Base-by-base conservation (phyloP, 148 eudicot genomes). In the Diospyros kaki region DNA sequence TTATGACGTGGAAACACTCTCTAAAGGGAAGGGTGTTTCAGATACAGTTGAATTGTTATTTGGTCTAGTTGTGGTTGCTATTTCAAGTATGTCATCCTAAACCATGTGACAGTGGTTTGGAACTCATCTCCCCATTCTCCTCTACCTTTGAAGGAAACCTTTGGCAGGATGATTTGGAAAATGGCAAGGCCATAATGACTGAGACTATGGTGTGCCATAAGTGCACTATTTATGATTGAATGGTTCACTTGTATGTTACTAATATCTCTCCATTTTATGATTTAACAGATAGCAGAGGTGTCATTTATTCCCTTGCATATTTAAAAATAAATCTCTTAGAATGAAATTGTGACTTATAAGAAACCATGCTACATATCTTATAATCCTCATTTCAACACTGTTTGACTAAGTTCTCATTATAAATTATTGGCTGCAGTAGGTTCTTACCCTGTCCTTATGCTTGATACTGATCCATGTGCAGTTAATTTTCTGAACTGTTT, bases 401-500 rank as follows among this genome's bases (percentile, higher is more conserved):
- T 9, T 66, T n/a, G 42, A 4, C 14, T 4, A 43, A 3, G 40
- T 40, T 58, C n/a, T 39, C 58, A 9, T 71, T 5, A 64, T 58
- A 71, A 72, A 46, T 60, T 3, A 60, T 17, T 56, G 5, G 58
- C 56, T 59, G 7, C 62, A 41, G 11, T 46, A 46, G 40, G 17
- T 46, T 44, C 65, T 59, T 6, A 72, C 65, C 50, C 51, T 45
- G 41, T 18, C 48, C 4, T 46, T 51, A 44, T 39, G 58, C n/a
- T 10, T 45, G 53, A 65, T 4, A 48, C 15, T 15, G 42, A n/a
- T 51, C 28, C 42, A 8, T 63, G 3, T 67, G 58, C 55, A 68
- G 73, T 82, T 73, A 68, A 58, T 73, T 68, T 63, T 61, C 5
- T 75, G 9, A 52, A 43, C 66, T 46, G 67, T 54, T 78, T 58